Conservation (phyloP, 225 moss, liverwort and hornwort genomes). For the Bryoerythrophyllum caledonicum region DNA sequence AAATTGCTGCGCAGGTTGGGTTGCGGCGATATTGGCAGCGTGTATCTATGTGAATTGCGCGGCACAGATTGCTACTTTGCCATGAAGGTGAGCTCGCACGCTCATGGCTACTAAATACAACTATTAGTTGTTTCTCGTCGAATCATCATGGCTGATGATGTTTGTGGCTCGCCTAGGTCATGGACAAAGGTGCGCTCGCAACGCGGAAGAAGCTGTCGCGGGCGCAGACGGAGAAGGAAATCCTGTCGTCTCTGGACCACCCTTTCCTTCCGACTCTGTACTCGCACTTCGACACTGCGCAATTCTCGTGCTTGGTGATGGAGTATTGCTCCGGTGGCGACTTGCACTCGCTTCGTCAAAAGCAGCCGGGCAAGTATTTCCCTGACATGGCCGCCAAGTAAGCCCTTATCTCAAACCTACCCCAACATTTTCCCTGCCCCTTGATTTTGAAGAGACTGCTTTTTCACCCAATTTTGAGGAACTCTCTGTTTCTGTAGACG, state of each 20-base stretch:
- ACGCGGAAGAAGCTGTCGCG: conserved; percentile 83
- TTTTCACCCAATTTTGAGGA: neutral
- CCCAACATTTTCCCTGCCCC: neutral
- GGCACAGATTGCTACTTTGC: conserved; percentile 90
- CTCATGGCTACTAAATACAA: neutral
- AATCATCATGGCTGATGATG: neutral
- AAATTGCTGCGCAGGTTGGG: conserved; percentile 87
- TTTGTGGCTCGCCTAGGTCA: conserved; percentile 40
- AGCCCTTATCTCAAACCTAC: neutral
- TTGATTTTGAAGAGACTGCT: neutral
- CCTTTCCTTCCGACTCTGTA: conserved; percentile 95
- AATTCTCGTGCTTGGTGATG: conserved; percentile 96
- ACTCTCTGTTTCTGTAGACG: neutral
- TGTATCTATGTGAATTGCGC: conserved; percentile 86
- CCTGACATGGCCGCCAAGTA: conserved; percentile 86
- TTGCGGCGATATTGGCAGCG: conserved; percentile 97
- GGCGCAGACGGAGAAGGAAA: conserved; percentile 92
- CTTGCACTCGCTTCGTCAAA: conserved; percentile 88
- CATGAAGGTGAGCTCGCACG: conserved; percentile 69
- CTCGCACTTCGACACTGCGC: conserved; percentile 90
- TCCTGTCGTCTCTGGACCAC: conserved; percentile 86
- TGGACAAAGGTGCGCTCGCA: conserved; percentile 92
- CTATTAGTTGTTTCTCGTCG: neutral
- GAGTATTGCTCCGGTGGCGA: conserved; percentile 99
- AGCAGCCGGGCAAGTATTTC: conserved; percentile 84